These are phyloP conservation scores for Rasamsonia emersonii DNA, from an alignment of 2,329 filamentous ascomycete species.

Conservation along the genomic window DNA sequence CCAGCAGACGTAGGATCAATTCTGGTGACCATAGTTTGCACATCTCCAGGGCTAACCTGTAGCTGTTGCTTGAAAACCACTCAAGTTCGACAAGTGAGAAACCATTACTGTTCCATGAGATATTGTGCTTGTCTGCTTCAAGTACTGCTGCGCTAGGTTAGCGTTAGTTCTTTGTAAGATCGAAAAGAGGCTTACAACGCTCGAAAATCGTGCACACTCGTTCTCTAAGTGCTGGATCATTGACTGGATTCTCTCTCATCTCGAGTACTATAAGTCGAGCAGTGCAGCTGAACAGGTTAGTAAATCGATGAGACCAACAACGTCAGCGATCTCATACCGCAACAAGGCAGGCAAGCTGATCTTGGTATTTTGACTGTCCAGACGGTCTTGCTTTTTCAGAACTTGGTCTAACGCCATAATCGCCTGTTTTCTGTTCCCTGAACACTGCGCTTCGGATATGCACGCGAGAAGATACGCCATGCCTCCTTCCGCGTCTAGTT, in stretches of 20 bases:
- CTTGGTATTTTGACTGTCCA: constrained; percentile 35
- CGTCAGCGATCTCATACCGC: no score
- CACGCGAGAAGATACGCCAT: constrained; percentile 69
- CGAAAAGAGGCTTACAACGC: constrained; percentile 31
- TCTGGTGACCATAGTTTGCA: constrained; percentile 49
- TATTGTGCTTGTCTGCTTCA: constrained; percentile 35
- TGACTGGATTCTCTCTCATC: constrained; percentile 23
- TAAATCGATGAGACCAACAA: no score
- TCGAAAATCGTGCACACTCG: constrained; percentile 52
- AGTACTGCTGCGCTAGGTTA: constrained; percentile 37
- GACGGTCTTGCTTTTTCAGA: constrained; percentile 47
- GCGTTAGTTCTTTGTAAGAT: no score
- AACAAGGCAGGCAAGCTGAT: constrained; percentile 57
- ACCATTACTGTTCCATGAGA: constrained; percentile 35
- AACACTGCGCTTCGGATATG: constrained; percentile 63
- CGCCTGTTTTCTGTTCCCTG: constrained; percentile 53
- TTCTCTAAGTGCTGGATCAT: constrained; percentile 17
- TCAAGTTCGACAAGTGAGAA: constrained; percentile 62
- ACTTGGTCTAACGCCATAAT: constrained; percentile 52
- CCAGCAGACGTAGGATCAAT: constrained; percentile 48
- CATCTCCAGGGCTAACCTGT: constrained; percentile 64
- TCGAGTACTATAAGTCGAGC: constrained; percentile 39
- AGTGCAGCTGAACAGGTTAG: constrained; percentile 38
- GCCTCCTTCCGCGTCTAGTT: constrained; percentile 44
- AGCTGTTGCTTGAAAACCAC: constrained; percentile 77